These are phyloP conservation scores for Silybum marianum DNA, from an alignment of 129 eudicot genomes.

Conservation along the genomic window DNA sequence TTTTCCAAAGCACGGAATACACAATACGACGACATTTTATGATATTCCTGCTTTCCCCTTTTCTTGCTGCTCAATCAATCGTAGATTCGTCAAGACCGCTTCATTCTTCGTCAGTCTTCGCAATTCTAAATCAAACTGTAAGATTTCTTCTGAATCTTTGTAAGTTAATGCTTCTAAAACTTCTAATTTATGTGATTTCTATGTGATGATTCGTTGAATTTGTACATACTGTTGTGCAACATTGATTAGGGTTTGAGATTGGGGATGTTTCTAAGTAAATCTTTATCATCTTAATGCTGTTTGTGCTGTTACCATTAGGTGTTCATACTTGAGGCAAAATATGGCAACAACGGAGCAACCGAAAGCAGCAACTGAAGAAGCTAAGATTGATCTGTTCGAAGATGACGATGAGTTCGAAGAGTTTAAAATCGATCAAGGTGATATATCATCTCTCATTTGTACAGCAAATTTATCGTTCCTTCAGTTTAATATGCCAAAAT, in stretches of 20 bases:
- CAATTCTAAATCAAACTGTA: background rate
- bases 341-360: constrained; percentile 63
- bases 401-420: constrained; percentile 84
- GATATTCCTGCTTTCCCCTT: background rate
- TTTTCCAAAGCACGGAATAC: background rate
- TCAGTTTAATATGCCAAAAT: background rate
- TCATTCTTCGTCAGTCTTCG: background rate
- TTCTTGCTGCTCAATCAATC: constrained; percentile 23
- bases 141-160: constrained; percentile 16
- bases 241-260: constrained; percentile 16
- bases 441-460: background rate
- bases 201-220: background rate
- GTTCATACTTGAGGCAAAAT: background rate
- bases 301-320: constrained; percentile 8
- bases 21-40: background rate
- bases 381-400: constrained; percentile 74
- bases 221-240: background rate
- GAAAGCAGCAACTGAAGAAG: constrained; percentile 63
- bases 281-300: background rate
- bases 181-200: background rate
- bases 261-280: background rate
- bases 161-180: background rate
- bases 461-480: background rate
- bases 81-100: background rate
- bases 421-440: constrained; percentile 75